Conservation (phyloP, 768 basidiomycete genomes). For the Boletellus emodensis region DNA sequence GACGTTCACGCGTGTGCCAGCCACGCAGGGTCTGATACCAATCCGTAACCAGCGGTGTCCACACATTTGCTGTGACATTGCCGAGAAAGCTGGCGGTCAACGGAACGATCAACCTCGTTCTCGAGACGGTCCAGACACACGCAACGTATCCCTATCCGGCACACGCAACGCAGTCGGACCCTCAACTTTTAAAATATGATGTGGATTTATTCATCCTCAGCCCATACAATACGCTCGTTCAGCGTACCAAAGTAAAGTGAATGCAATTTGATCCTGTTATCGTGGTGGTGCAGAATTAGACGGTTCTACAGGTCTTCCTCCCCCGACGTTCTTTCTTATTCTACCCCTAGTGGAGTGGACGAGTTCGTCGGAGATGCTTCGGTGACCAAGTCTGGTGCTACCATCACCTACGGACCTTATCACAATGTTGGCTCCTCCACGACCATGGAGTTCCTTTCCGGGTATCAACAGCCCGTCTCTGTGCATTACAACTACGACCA, state of each 20-base stretch:
- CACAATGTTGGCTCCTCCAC: slow-evolving; percentile 66
- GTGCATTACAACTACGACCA: slow-evolving; percentile 83
- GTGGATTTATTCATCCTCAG: slow-evolving; percentile 79
- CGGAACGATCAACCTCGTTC: slow-evolving; percentile 67
- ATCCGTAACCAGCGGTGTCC: slow-evolving; percentile 37
- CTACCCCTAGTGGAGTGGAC: slow-evolving; percentile 58
- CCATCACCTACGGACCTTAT: slow-evolving; percentile 88
- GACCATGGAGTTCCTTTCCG: slow-evolving; percentile 48
- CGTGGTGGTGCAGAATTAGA: slow-evolving; percentile 1
- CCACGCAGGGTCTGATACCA: slow-evolving; percentile 12
- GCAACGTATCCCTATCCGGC: slow-evolving; percentile 73
- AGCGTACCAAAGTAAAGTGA: slow-evolving; percentile 85
- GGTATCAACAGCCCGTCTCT: slow-evolving; percentile 59
- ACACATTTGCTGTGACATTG: slow-evolving; percentile 59
- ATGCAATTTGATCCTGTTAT: slow-evolving; percentile 22
- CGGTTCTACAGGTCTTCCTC: slow-evolving; percentile 53
- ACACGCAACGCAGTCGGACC: slow-evolving; percentile 67
- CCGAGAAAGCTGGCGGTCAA: slow-evolving; percentile 57
- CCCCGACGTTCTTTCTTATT: slow-evolving; percentile 68
- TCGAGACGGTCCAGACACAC: slow-evolving; percentile 78
- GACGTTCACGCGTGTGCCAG: slow-evolving; percentile 1
- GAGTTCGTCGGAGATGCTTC: slow-evolving; percentile 56
- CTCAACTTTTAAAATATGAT: slow-evolving; percentile 75
- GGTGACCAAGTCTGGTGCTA: slow-evolving; percentile 71
- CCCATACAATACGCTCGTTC: slow-evolving; percentile 75